phyloP scores from a whole-genome alignment of 140 eudicot genomes.

The Cichorium intybus region DNA sequence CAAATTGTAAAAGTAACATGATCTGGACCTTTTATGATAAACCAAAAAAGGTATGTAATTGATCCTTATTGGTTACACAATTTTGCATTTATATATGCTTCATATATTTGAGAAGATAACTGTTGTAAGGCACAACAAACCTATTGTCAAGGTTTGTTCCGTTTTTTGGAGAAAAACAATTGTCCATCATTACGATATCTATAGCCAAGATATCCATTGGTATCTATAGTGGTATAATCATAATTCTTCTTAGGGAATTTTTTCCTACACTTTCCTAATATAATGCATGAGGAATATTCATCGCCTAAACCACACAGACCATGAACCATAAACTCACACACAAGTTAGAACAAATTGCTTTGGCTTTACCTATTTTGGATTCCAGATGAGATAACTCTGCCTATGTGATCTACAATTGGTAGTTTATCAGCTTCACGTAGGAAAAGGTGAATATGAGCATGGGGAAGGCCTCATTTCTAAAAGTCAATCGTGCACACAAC shows the following conservation, averaged over 20 bases:
- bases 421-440: neutral
- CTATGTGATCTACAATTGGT: neutral
- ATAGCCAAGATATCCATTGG: conserved; percentile 1
- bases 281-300: conserved; percentile 7
- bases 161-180: neutral
- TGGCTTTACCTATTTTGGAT: neutral
- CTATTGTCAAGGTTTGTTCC: neutral
- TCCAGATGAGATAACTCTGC: too few relatives aligned
- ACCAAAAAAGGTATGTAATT: conserved; percentile 20
- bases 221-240: neutral
- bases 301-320: conserved; percentile 7
- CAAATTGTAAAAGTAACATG: neutral
- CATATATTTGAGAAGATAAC: neutral
- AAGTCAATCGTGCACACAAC: conserved; percentile 9
- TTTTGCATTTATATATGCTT: neutral
- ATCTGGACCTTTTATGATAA: conserved; percentile 16
- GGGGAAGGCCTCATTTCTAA: neutral
- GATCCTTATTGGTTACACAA: neutral
- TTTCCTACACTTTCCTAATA: neutral
- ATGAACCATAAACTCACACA: conserved; percentile 8
- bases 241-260: conserved; percentile 2
- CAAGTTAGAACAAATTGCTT: neutral
- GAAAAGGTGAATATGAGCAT: conserved; percentile 7
- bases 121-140: conserved; percentile 3
- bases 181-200: conserved; percentile 1